Evolutionary conservation across 306 rosid genomes (phyloP), one percentile per base, ranked within the genome.

Genomic region (Gillenia trifoliata): DNA sequence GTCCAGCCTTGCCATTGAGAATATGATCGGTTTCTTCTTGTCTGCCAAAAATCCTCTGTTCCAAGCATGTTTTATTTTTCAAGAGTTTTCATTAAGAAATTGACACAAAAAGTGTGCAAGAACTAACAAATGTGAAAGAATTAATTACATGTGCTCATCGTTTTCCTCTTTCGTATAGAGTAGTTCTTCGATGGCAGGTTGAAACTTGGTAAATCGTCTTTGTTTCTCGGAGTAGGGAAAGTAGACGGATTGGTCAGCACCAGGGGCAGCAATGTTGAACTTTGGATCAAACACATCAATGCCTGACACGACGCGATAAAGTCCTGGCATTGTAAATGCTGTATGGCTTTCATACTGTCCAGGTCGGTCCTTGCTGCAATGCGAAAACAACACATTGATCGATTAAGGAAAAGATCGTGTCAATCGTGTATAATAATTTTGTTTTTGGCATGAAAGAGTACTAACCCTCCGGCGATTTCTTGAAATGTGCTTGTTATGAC

Each of bases 251-350:
- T 90, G 95, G 72, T 93, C 98, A 80, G 98, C 98, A 15, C 98
- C 98, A 4, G 98, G 98, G 15, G 97, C 89, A 68, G 98, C 96
- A 72, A 93, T 93, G 90, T 93, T 93, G 89, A 93, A 89, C 85
- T 88, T 93, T 8, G 98, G 97, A 76, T 93, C 93, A 67, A 90
- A 89, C 56, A 93, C 93, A 83, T 79, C 85, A 85, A 90, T 89
- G 79, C 98, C 98, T 0, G 97, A 93, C 66, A 87, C 88, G 15
- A 85, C 85, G 0, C 98, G 88, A 33, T 74, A 83, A 70, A 93
- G 87, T 76, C 97, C 97, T 11, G 98, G 98, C 98, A 93, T 93
- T 56, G 97, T 93, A 62, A 93, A 93, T 67, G 92, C 90, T 49
- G 72, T 75, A 73, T 93, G 98, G 75, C 91, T 85, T 86, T 93